These are phyloP conservation scores for Mycena pura DNA, from an alignment of 768 basidiomycete genomes.

Conservation along the genomic window DNA sequence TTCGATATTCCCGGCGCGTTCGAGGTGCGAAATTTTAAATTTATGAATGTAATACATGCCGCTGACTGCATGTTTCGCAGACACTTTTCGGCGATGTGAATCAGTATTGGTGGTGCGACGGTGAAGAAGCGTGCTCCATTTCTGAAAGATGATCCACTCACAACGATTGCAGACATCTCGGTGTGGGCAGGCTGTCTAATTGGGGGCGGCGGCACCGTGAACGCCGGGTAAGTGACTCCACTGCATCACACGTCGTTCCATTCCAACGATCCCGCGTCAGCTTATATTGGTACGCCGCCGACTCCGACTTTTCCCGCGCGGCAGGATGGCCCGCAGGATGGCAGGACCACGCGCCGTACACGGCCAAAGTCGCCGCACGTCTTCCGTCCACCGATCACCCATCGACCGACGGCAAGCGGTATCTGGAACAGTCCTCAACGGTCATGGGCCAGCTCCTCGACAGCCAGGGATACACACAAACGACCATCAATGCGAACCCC, in stretches of 20 bases:
- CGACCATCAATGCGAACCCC: slow-evolving; percentile 63
- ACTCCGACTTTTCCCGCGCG: slow-evolving; percentile 54
- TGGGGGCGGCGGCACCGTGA: slow-evolving; percentile 68
- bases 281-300: slow-evolving; percentile 62
- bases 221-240: slow-evolving; percentile 55
- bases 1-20: slow-evolving; percentile 63
- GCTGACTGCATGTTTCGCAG: background rate
- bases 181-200: slow-evolving; percentile 69
- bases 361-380: slow-evolving; percentile 52
- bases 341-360: slow-evolving; percentile 59
- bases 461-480: slow-evolving; percentile 55
- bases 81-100: slow-evolving; percentile 46
- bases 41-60: background rate
- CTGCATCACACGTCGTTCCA: background rate
- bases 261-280: slow-evolving; percentile 24
- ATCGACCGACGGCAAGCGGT: slow-evolving; percentile 64
- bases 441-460: slow-evolving; percentile 53
- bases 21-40: background rate
- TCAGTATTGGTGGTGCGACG: slow-evolving; percentile 73
- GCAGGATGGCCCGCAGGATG: slow-evolving; percentile 64
- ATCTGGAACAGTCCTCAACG: slow-evolving; percentile 56
- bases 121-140: slow-evolving; percentile 29
- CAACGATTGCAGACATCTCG: slow-evolving; percentile 51
- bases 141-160: background rate
- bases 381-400: slow-evolving; percentile 65